Percentiles rank a stretch among this genome's conserved stretches.
Conservation (phyloP, 2,329 filamentous ascomycete species). For the Cordyceps tenuipes region DNA sequence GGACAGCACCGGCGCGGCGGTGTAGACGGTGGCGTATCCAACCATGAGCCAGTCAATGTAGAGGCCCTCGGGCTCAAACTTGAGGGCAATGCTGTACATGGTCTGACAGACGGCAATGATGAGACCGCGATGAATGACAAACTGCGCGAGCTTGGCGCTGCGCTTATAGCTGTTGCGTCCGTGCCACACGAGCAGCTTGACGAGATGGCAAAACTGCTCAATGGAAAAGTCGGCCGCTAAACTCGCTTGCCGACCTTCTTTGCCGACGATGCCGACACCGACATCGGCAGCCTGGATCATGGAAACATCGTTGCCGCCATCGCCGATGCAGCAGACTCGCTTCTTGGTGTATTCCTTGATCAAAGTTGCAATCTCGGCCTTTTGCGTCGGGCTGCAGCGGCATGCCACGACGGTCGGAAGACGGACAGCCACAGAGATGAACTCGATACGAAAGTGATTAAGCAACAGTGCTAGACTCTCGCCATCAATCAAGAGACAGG, state of each 20-base stretch:
- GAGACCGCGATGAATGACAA: constrained; percentile 93
- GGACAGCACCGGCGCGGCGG: constrained; percentile 84
- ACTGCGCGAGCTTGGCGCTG: constrained; percentile 89
- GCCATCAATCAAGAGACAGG: constrained; percentile 87
- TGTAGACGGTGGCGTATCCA: constrained; percentile 94
- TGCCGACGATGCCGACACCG: constrained; percentile 94
- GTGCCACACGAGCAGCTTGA: constrained; percentile 98
- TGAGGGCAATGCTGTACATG: constrained; percentile 88
- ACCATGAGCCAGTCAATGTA: constrained; percentile 97
- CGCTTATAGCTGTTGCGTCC: constrained; percentile 96
- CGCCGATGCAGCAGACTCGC: constrained; percentile 93
- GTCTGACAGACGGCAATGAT: constrained; percentile 96
- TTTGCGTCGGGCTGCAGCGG: constrained; percentile 93
- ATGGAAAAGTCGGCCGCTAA: constrained; percentile 96
- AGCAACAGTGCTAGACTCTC: constrained; percentile 82
- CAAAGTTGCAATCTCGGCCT: constrained; percentile 83
- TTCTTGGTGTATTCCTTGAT: constrained; percentile 91
- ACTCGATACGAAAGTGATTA: constrained; percentile 71
- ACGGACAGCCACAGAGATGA: constrained; percentile 79
- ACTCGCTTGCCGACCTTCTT: constrained; percentile 91
- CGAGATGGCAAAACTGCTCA: constrained; percentile 88
- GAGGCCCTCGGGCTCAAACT: constrained; percentile 87
- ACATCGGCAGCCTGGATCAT: constrained; percentile 99
- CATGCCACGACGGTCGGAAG: constrained; percentile 92
- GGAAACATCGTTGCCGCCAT: constrained; percentile 95